These are phyloP conservation scores for Capsella bursapastoris DNA, from an alignment of 345 rosid species.

Conservation along the genomic window DNA sequence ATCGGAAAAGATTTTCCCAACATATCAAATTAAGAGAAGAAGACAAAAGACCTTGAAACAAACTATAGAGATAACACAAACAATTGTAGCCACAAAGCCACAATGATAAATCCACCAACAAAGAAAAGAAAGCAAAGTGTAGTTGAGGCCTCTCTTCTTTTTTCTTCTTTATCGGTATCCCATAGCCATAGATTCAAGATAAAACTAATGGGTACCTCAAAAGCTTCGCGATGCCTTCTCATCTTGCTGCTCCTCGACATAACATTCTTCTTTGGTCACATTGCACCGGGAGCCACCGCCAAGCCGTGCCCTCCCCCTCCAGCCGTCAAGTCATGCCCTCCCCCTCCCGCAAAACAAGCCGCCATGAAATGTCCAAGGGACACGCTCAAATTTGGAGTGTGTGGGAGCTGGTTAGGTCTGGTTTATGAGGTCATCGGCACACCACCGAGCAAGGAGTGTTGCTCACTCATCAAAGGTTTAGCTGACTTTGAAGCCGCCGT, in stretches of 20 bases:
- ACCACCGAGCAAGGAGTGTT: slow-evolving; percentile 74
- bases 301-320: slow-evolving; percentile 41
- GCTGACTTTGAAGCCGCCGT: slow-evolving; percentile 82
- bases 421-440: slow-evolving; percentile 67
- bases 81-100: slow-evolving; percentile 29
- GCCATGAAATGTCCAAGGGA: slow-evolving; percentile 58
- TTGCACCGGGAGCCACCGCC: slow-evolving; percentile 10
- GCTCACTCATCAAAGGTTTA: slow-evolving; percentile 67
- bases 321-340: slow-evolving; percentile 39
- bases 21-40: slow-evolving; percentile 7
- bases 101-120: slow-evolving; percentile 16
- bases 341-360: slow-evolving; percentile 23
- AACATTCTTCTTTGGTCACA: slow-evolving; percentile 46
- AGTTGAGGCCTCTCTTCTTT: slow-evolving; percentile 9
- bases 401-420: slow-evolving; percentile 84
- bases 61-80: slow-evolving; percentile 29
- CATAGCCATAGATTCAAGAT: slow-evolving; percentile 10
- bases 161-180: not conserved
- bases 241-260: slow-evolving; percentile 44
- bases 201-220: slow-evolving; percentile 29
- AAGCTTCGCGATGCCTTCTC: slow-evolving; percentile 21
- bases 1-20: not conserved
- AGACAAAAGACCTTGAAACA: slow-evolving; percentile 7
- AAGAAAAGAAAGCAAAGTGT: not conserved
- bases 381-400: slow-evolving; percentile 68